A percentile compares a stretch with the other conserved stretches of the same genome.
phyloP scores from a whole-genome alignment of 1,284 basidiomycete genomes.

The Chondrostereum purpureum region DNA sequence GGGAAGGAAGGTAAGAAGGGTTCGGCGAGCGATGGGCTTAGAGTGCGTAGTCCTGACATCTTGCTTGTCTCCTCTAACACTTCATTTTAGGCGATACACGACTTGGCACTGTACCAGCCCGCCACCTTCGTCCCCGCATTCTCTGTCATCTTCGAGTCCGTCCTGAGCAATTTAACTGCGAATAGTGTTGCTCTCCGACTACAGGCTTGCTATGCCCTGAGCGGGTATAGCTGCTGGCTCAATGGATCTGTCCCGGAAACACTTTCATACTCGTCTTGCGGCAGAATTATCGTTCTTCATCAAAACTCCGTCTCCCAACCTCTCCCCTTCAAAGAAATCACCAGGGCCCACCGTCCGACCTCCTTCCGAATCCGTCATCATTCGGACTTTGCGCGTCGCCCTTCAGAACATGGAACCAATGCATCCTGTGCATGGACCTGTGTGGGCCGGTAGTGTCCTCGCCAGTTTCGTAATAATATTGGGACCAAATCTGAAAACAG shows the following conservation, averaged over 20 bases:
- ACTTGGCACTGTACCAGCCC: conserved; percentile 57
- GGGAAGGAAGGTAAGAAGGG: conserved; percentile 84
- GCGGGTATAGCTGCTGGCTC: conserved; percentile 56
- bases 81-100: conserved; percentile 58
- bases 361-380: conserved; percentile 39
- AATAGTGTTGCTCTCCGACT: conserved; percentile 53
- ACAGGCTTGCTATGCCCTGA: conserved; percentile 67
- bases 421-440: conserved; percentile 63
- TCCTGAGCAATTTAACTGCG: conserved; percentile 57
- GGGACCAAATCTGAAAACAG: conserved; percentile 44
- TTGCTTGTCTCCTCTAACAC: too few relatives aligned
- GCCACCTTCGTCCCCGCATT: conserved; percentile 60
- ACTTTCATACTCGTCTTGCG: conserved; percentile 47
- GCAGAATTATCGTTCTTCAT: conserved; percentile 39
- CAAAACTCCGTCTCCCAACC: conserved; percentile 26
- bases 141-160: conserved; percentile 47
- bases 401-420: conserved; percentile 44
- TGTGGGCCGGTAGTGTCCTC: conserved; percentile 64
- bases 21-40: conserved; percentile 64
- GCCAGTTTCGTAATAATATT: conserved; percentile 57
- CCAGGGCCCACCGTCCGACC: conserved; percentile 16
- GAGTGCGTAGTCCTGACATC: too few relatives aligned
- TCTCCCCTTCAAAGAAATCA: conserved; percentile 26
- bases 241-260: conserved; percentile 37
- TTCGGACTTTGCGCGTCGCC: conserved; percentile 59